Evolutionary conservation across 352 stramenopile species (phyloP), one percentile per base, ranked within the genome.

Genomic region (Phytophthora citricola): DNA sequence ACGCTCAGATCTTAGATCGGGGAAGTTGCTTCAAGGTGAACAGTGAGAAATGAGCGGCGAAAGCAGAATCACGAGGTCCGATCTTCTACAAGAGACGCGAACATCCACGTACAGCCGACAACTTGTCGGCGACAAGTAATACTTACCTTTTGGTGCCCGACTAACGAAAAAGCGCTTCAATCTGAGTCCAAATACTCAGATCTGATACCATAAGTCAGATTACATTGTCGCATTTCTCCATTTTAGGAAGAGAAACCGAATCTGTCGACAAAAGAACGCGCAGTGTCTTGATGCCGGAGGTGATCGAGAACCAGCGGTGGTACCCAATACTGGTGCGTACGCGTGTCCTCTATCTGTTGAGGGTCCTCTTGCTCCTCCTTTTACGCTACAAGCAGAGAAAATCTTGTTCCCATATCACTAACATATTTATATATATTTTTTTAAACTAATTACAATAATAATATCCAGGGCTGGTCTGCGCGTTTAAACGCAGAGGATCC

Each of bases 291-390:
- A 83, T 83, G 79, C 66, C 68, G 15, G 87, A 95, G 64, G 76
- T 95, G 63, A 88, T 95, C 59, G 87, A 95, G 75, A 95, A 95
- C 67, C 87, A 95, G 69, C 84, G 87, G 26, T 95, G 87, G 87
- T 94, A 90, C 45, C 70, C 87, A 14, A 78, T 95, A 7, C 61
- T 91, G 49, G 87, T 95, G 76, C 60, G 70, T 67, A 43, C 78
- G 63, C 17, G 8, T 67, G 22, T 55, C 15, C 27, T 69, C 11
- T 53, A 49, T 10, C 17, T 40, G 36, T 26, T 10, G 1, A n/a
- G 2, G 8, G n/a, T 2, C 36, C 27, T 29, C 22, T 58, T 20
- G 5, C 12, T 12, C 1, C 26, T 14, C n/a, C 12, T 31, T 22
- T 11, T 46, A 17, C 11, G 29, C 14, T 51, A 57, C 11, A 45